Evolutionary conservation across 768 basidiomycete species (phyloP).

Genomic region (Leucocoprinus sp.): DNA sequence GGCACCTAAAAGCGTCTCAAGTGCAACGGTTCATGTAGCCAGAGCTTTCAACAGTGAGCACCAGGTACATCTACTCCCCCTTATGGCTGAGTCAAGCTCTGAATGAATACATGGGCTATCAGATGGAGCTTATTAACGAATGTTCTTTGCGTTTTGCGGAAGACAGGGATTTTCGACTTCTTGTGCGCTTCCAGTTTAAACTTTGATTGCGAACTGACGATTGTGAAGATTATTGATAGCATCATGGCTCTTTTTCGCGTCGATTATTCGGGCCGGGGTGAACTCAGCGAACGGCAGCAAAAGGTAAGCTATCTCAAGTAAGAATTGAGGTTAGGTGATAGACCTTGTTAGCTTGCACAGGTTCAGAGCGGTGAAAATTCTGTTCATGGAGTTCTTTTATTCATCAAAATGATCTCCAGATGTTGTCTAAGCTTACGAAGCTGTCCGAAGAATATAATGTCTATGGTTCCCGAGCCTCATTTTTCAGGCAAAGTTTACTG

Average conservation of each 20-base stretch:
- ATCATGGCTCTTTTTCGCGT: slow-evolving; percentile 97
- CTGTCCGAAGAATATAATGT: slow-evolving; percentile 91
- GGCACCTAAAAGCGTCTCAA: too few species aligned
- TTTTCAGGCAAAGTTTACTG: not conserved
- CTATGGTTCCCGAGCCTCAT: not conserved
- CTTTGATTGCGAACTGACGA: slow-evolving; percentile 10
- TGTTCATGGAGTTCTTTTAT: not conserved
- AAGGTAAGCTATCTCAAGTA: slow-evolving; percentile 42
- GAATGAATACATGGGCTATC: not conserved
- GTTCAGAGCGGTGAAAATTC: slow-evolving; percentile 28
- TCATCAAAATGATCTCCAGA: slow-evolving; percentile 30
- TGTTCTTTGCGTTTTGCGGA: slow-evolving; percentile 84
- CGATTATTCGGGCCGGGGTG: slow-evolving; percentile 90
- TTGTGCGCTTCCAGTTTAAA: slow-evolving; percentile 31
- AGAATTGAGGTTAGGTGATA: not conserved
- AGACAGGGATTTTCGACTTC: slow-evolving; percentile 73
- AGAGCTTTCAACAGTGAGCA: slow-evolving; percentile 91
- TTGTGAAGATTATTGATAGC: slow-evolving; percentile 77
- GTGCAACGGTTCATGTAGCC: slow-evolving; percentile 34
- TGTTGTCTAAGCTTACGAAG: slow-evolving; percentile 88
- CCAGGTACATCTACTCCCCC: slow-evolving; percentile 48
- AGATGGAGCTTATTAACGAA: slow-evolving; percentile 92
- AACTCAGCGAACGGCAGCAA: slow-evolving; percentile 90
- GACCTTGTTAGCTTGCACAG: slow-evolving; percentile 62
- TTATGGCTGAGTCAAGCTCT: not conserved